A percentile compares a stretch with the other conserved stretches of the same genome.
phyloP scores from a whole-genome alignment of 2,329 filamentous ascomycete species.

The Colletotrichum eremochloae region DNA sequence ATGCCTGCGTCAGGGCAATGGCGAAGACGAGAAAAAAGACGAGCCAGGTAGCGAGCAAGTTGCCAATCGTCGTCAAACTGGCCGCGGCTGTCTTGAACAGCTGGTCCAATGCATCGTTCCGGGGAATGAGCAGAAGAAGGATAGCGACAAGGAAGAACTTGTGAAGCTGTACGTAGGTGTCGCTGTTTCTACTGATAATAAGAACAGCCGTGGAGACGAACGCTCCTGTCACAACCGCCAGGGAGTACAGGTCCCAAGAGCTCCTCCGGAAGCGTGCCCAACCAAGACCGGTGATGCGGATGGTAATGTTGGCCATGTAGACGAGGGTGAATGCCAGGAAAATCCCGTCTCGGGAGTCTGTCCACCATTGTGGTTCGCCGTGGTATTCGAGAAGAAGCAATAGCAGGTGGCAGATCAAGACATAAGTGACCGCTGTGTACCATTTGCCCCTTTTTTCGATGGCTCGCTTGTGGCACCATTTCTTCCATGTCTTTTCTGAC shows the following conservation, averaged over 20 bases:
- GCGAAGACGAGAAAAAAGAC: conserved; percentile 97
- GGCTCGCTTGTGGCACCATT: conserved; percentile 94
- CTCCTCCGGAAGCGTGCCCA: conserved; percentile 94
- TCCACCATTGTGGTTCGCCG: conserved; percentile 79
- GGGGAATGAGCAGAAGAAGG: conserved; percentile 89
- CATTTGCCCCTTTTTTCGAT: conserved; percentile 94
- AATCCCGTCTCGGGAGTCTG: conserved; percentile 76
- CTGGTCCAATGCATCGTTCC: conserved; percentile 97
- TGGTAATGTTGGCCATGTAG: conserved; percentile 84
- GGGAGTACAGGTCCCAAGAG: conserved; percentile 94
- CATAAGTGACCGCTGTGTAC: conserved; percentile 84
- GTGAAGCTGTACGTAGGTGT: conserved; percentile 82
- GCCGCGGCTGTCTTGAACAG: conserved; percentile 98
- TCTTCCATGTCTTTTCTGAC: conserved; percentile 82
- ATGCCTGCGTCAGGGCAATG: conserved; percentile 95
- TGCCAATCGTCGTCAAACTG: conserved; percentile 89
- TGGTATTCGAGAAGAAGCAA: conserved; percentile 90
- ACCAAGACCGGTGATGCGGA: conserved; percentile 88
- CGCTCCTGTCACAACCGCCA: conserved; percentile 83
- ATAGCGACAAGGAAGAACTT: conserved; percentile 95
- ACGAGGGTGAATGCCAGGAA: conserved; percentile 87
- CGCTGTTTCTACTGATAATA: conserved; percentile 69
- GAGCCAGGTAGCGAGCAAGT: conserved; percentile 95
- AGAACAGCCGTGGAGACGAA: conserved; percentile 85
- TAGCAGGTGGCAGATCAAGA: conserved; percentile 85